These are phyloP conservation scores for Pichia inconspicua DNA, from an alignment of 1,139 yeast species.

Conservation along the genomic window DNA sequence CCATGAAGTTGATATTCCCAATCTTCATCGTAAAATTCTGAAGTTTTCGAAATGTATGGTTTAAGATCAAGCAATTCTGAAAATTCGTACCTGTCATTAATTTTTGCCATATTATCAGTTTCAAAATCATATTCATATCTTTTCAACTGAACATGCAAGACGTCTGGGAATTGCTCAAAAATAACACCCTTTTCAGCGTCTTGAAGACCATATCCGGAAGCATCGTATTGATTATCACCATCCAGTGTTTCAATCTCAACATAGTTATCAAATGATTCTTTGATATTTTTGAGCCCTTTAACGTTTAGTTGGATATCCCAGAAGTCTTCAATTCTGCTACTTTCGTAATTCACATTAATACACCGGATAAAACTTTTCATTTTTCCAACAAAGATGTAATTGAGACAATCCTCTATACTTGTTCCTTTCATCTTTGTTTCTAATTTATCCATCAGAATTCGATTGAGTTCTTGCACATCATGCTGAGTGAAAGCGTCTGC, in stretches of 20 bases:
- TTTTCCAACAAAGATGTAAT: conserved; percentile 86
- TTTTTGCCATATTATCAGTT: conserved; percentile 82
- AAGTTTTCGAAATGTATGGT: conserved; percentile 65
- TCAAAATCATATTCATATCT: conserved; percentile 91
- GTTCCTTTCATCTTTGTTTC: conserved; percentile 93
- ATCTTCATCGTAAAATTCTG: conserved; percentile 44
- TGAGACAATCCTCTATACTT: conserved; percentile 68
- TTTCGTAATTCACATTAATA: conserved; percentile 90
- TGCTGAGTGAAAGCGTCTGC: conserved; percentile 96
- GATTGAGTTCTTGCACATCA: conserved; percentile 92
- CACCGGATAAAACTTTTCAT: conserved; percentile 95
- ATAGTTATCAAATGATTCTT: conserved; percentile 76
- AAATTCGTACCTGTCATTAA: conserved; percentile 87
- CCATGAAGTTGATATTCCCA: conserved; percentile 85
- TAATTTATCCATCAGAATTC: conserved; percentile 89
- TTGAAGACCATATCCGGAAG: conserved; percentile 86
- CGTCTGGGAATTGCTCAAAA: conserved; percentile 85
- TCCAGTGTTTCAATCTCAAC: conserved; percentile 82
- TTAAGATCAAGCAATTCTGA: conserved; percentile 76
- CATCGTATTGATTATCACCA: conserved; percentile 94
- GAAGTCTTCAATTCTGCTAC: conserved; percentile 86
- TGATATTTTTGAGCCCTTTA: conserved; percentile 65
- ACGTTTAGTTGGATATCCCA: conserved; percentile 98
- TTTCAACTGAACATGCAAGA: conserved; percentile 83
- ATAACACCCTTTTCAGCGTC: conserved; percentile 97